These are phyloP conservation scores for Trichoderma sp. DNA, from an alignment of 2,329 filamentous ascomycete species.

Conservation along the genomic window DNA sequence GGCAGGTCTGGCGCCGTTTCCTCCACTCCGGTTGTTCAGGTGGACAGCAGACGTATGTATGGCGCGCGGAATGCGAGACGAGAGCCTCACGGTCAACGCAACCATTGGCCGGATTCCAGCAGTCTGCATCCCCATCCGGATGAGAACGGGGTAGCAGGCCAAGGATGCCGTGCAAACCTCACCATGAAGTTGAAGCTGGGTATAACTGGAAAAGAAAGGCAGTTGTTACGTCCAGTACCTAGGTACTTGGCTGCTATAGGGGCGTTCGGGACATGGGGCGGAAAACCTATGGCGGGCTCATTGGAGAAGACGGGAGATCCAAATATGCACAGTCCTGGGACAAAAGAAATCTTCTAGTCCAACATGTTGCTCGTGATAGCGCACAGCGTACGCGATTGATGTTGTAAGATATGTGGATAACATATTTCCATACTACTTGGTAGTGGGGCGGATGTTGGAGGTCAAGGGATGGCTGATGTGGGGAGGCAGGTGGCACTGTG, in stretches of 20 bases:
- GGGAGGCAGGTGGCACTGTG: too few relatives aligned
- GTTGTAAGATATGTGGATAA: too few relatives aligned
- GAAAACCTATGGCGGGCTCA: neutral
- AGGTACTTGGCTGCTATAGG: neutral
- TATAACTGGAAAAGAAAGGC: neutral
- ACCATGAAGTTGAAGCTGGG: constrained; percentile 7
- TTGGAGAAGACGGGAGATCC: neutral
- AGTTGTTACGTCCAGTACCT: neutral
- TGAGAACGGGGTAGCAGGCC: neutral
- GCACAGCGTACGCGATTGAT: too few relatives aligned
- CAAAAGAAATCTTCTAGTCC: too few relatives aligned
- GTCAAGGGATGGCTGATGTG: too few relatives aligned
- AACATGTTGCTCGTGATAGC: too few relatives aligned
- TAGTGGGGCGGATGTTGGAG: too few relatives aligned
- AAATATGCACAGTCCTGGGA: too few relatives aligned
- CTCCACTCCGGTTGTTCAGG: constrained; percentile 17
- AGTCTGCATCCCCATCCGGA: constrained; percentile 4
- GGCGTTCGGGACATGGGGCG: neutral
- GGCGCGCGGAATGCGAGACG: constrained; percentile 18
- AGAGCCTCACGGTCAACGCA: constrained; percentile 10
- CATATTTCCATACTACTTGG: too few relatives aligned
- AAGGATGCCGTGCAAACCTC: neutral
- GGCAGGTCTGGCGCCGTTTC: constrained; percentile 36
- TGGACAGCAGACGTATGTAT: constrained; percentile 17
- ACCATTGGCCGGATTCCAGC: constrained; percentile 15